Conservation (phyloP, 441 rosid species). For the Pelargonium fulgidum region DNA sequence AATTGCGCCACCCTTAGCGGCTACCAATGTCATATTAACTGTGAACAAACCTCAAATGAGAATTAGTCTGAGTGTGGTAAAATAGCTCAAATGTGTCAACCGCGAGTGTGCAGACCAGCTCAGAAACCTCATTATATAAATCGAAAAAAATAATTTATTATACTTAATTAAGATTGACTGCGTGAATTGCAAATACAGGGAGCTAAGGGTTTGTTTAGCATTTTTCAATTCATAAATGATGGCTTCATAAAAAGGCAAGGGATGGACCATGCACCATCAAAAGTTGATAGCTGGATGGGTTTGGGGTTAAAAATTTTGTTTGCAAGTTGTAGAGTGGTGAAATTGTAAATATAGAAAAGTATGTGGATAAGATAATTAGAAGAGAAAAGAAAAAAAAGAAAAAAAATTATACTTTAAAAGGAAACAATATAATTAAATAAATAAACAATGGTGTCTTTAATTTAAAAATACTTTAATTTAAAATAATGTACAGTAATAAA, state of each 20-base stretch:
- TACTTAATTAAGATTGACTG: no score
- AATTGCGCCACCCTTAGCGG: no score
- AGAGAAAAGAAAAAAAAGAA: neutral
- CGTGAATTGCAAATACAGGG: no score
- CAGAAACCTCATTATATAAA: no score
- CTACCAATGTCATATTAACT: no score
- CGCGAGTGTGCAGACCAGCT: no score
- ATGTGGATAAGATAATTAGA: neutral
- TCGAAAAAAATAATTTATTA: no score
- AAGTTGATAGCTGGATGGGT: neutral
- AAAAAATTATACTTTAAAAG: neutral
- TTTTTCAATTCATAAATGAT: neutral
- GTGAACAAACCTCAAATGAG: no score
- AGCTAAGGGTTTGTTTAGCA: neutral
- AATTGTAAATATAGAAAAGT: neutral
- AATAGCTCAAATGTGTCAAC: no score
- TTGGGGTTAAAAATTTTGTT: neutral
- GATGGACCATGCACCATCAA: slow-evolving; percentile 2
- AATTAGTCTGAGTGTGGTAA: no score
- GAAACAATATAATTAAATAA: neutral
- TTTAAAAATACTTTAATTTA: slow-evolving; percentile 14
- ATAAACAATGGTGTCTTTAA: neutral
- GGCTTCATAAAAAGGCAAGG: slow-evolving; percentile 23
- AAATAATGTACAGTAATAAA: neutral
- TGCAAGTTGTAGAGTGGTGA: neutral